Conservation (phyloP, 2,329 filamentous ascomycete species). For the Ophiostoma tasmaniense region DNA sequence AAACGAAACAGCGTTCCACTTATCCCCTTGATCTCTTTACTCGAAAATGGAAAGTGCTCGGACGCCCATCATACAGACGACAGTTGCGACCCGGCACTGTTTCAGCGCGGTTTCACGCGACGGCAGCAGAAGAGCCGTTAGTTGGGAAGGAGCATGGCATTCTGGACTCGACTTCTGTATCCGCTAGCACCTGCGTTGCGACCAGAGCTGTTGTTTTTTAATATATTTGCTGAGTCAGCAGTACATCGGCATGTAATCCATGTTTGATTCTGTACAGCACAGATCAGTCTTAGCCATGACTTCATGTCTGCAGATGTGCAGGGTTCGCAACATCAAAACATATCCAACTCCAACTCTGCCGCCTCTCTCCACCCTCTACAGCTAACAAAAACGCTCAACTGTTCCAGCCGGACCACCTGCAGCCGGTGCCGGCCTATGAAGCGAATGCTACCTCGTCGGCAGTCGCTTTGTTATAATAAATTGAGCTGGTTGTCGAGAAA, state of each 20-base stretch:
- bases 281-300: too few species aligned
- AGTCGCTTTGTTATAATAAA: too few species aligned
- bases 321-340: background rate
- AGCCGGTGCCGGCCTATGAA: background rate
- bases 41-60: background rate
- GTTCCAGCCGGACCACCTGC: background rate
- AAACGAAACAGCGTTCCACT: slow-evolving; percentile 11
- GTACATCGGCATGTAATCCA: too few species aligned
- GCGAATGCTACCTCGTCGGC: background rate
- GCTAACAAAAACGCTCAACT: background rate
- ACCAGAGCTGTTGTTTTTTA: too few species aligned
- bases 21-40: background rate
- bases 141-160: too few species aligned
- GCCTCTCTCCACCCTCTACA: background rate
- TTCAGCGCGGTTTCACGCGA: slow-evolving; percentile 23
- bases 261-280: too few species aligned
- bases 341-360: background rate
- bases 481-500: background rate
- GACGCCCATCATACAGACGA: background rate
- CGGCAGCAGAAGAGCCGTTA: background rate
- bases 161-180: too few species aligned
- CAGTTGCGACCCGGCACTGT: slow-evolving; percentile 20
- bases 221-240: too few species aligned
- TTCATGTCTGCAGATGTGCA: background rate
- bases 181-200: too few species aligned